These are phyloP conservation scores for Babesia divergens DNA, from an alignment of 169 alveolate species.

Conservation along the genomic window DNA sequence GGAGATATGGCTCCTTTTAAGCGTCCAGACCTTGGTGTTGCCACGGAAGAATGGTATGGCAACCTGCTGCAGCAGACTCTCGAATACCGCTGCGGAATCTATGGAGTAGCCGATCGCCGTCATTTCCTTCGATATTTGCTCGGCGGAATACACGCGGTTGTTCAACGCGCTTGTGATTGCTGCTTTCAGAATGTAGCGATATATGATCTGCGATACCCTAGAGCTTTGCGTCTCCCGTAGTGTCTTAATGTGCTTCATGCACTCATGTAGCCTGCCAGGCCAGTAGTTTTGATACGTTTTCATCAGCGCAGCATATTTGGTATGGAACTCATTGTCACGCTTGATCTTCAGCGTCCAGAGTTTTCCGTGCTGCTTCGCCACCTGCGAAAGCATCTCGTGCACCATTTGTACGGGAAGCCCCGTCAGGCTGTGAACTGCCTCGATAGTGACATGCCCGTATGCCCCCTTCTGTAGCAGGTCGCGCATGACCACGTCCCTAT, in stretches of 20 bases:
- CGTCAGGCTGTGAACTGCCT: slow-evolving; percentile 43
- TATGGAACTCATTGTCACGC: slow-evolving; percentile 38
- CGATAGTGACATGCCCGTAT: slow-evolving; percentile 49
- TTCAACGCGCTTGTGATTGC: slow-evolving; percentile 23
- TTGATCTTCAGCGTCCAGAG: slow-evolving; percentile 50
- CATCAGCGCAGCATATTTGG: slow-evolving; percentile 13
- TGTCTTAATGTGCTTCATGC: slow-evolving; percentile 36
- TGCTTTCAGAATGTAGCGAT: slow-evolving; percentile 29
- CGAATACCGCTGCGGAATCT: slow-evolving; percentile 18
- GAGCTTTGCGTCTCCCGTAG: slow-evolving; percentile 18
- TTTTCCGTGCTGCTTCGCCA: slow-evolving; percentile 58
- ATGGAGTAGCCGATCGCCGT: slow-evolving; percentile 36
- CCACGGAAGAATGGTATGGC: slow-evolving; percentile 36
- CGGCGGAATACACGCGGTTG: slow-evolving; percentile 30
- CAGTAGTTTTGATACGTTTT: slow-evolving; percentile 33
- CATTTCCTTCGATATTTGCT: slow-evolving; percentile 32
- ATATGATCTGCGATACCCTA: slow-evolving; percentile 31
- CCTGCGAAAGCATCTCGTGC: slow-evolving; percentile 34
- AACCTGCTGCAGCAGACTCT: slow-evolving; percentile 42
- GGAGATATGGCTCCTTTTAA: slow-evolving; percentile 19
- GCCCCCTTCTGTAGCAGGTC: slow-evolving; percentile 30
- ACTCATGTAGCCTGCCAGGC: slow-evolving; percentile 27
- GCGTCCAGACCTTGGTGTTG: slow-evolving; percentile 29
- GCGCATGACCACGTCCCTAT: slow-evolving; percentile 30
- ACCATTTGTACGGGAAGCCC: slow-evolving; percentile 47